Evolutionary conservation across 176 grass and related monocot genomes (phyloP).

Genomic region (Puccinellia tenuiflora): DNA sequence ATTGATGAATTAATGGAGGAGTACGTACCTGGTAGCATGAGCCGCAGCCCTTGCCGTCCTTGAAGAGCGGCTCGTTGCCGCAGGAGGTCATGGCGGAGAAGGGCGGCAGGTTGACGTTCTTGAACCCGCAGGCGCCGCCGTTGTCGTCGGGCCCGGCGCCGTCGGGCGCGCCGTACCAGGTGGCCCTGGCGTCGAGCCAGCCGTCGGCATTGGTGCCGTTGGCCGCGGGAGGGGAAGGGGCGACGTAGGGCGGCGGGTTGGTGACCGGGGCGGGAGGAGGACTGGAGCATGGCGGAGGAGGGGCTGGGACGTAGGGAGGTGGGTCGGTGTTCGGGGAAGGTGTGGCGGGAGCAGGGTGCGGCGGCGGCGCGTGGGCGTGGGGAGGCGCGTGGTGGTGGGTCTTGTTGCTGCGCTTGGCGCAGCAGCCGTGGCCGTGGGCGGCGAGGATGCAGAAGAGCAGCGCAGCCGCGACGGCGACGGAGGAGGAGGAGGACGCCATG

Average conservation of each 20-base stretch:
- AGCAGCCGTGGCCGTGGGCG: background rate
- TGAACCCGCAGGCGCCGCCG: slow-evolving; percentile 59
- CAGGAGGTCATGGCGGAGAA: slow-evolving; percentile 60
- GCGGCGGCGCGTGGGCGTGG: background rate
- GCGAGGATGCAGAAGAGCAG: slow-evolving; percentile 15
- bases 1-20: too few relatives aligned
- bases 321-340: background rate
- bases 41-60: slow-evolving; percentile 50
- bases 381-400: background rate
- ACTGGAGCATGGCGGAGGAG: too few relatives aligned
- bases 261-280: background rate
- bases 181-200: slow-evolving; percentile 42
- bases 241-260: background rate
- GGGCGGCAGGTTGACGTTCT: slow-evolving; percentile 36
- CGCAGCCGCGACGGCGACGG: background rate
- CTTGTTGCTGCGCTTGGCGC: background rate
- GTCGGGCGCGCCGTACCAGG: slow-evolving; percentile 61
- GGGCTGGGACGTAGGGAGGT: background rate
- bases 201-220: background rate
- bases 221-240: background rate
- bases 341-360: background rate
- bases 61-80: slow-evolving; percentile 47
- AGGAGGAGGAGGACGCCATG: background rate
- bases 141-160: slow-evolving; percentile 54
- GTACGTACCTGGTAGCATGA: slow-evolving; percentile 38